Conservation (phyloP, 2,329 filamentous ascomycete genomes). For the Aspergillus brasiliensis region DNA sequence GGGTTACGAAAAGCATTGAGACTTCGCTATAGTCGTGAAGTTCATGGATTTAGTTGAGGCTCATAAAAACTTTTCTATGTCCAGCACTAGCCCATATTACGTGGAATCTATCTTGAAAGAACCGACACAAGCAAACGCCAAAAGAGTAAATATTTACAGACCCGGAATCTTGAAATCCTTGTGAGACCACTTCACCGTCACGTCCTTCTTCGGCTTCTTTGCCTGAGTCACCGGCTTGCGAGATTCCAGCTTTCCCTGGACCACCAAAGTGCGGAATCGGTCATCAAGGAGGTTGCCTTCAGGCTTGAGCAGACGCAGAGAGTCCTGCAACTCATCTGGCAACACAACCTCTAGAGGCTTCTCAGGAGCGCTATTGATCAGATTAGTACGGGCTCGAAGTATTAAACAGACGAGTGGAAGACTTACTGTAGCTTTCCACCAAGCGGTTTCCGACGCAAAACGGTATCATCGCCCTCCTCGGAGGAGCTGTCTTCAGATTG, state of each 20-base stretch:
- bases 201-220: constrained; percentile 77
- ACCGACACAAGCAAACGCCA: constrained; percentile 22
- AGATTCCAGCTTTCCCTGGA: constrained; percentile 86
- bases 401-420: background rate
- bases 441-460: constrained; percentile 70
- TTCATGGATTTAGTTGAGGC: background rate
- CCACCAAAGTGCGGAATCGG: constrained; percentile 82
- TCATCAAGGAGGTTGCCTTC: constrained; percentile 96
- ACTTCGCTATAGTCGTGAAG: background rate
- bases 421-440: constrained; percentile 61
- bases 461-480: constrained; percentile 62
- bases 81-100: constrained; percentile 7
- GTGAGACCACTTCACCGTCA: constrained; percentile 95
- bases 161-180: constrained; percentile 78
- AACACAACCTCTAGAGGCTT: constrained; percentile 79
- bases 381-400: constrained; percentile 22
- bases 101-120: constrained; percentile 15
- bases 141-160: constrained; percentile 23
- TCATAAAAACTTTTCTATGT: constrained; percentile 9
- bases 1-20: background rate
- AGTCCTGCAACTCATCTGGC: constrained; percentile 79
- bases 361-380: constrained; percentile 57
- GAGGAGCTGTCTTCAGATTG: constrained; percentile 40
- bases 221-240: constrained; percentile 76
- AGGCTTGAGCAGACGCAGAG: constrained; percentile 79